Evolutionary conservation across 1,284 basidiomycete species (phyloP).

Genomic region (Pisolithus thermaeus): DNA sequence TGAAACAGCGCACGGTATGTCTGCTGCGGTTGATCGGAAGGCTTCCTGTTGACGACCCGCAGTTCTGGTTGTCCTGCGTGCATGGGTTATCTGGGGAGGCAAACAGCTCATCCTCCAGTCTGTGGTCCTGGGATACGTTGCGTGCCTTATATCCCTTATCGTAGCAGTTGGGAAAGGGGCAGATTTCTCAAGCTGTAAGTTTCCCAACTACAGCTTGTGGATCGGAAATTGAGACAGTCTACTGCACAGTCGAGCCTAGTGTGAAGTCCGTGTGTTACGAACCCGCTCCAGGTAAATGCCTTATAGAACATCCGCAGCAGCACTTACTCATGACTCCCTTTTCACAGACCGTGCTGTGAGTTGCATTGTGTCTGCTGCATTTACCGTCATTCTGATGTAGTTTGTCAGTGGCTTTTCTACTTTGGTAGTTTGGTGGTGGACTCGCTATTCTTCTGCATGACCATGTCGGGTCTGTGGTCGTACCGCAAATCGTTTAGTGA

Average conservation of each 20-base stretch:
- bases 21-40: not conserved
- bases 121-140: not conserved
- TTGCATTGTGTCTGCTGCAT: not conserved
- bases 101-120: not conserved
- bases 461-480: not conserved
- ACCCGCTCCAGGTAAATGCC: not conserved
- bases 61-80: constrained; percentile 9
- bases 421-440: constrained; percentile 3
- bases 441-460: not conserved
- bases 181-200: not conserved
- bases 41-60: not conserved
- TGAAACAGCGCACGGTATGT: constrained; percentile 8
- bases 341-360: not conserved
- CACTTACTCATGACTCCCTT: not conserved
- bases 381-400: not conserved
- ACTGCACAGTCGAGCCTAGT: not conserved
- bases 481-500: not conserved
- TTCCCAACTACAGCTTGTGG: not conserved
- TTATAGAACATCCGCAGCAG: not conserved
- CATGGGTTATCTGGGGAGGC: constrained; percentile 10
- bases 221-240: not conserved
- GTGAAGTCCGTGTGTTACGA: not conserved
- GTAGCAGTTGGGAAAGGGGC: not conserved
- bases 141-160: not conserved
- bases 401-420: not conserved